Evolutionary conservation across 2,329 filamentous ascomycete genomes (phyloP), one percentile per base, ranked within the genome.

Genomic region (Byssoonygena ceratinophila): DNA sequence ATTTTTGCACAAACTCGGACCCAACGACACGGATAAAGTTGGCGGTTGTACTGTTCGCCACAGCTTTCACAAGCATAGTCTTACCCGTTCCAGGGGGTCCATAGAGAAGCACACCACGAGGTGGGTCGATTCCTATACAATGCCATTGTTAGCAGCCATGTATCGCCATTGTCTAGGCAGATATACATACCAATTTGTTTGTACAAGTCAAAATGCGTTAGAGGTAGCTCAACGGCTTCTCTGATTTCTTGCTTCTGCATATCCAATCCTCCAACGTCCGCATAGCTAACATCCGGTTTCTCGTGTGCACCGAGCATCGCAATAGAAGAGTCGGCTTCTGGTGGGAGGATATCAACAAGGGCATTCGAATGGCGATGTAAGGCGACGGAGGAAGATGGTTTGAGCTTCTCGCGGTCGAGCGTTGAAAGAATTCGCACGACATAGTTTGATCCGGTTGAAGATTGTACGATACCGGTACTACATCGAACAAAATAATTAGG

Each of bases 191-290:
- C 92, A 59, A 98, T 98, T 73, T 98, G 92, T 74, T 90, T 94
- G 79, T 98, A 98, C 34, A 97, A 84, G 70, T 97, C 91, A 69
- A 97, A 97, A 71, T 97, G 92, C 57, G 91, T 96, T 63, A 98
- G 77, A 31, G 92, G 92, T 59, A 98, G 77, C 76, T 98, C 92
- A 51, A 98, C 92, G 9, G 92, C 92, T 74, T 98, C 92, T 59
- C 92, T 81, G 59, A 98, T 98, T 72, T 98, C 92, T 74, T 98
- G 92, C 77, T 98, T 98, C 74, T 98, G 92, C 92, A 98, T 98
- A 65, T 98, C 92, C 59, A 97, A 74, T 46, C 92, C 92, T 76
- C 92, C 92, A 57, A 98, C 92, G 70, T 98, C 92, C 57, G 90
- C 91, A 64, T 98, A 98, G 40, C 90, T 94, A 55, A 98, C 87